Evolutionary conservation across 2,329 filamentous ascomycete species (phyloP).

Genomic region (Talaromyces sp.): DNA sequence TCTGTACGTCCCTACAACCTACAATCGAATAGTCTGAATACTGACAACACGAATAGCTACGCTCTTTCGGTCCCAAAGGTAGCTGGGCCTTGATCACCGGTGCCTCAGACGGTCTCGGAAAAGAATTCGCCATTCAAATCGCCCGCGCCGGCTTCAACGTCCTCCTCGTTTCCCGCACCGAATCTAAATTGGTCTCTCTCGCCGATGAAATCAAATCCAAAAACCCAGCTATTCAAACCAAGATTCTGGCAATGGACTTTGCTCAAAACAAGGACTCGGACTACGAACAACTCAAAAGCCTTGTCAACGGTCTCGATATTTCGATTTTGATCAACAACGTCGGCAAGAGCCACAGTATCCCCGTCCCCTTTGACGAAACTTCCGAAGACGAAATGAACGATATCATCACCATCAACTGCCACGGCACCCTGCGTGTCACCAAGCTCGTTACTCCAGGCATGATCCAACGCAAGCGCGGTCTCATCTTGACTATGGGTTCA

Average conservation of each 20-base stretch:
- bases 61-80: slow-evolving; percentile 84
- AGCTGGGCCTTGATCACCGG: slow-evolving; percentile 94
- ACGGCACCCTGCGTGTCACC: slow-evolving; percentile 83
- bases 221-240: slow-evolving; percentile 66
- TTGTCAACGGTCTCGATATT: slow-evolving; percentile 72
- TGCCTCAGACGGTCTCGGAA: slow-evolving; percentile 93
- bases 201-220: slow-evolving; percentile 69
- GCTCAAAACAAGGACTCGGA: slow-evolving; percentile 73
- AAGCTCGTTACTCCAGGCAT: slow-evolving; percentile 81
- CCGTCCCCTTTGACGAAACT: slow-evolving; percentile 82
- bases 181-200: slow-evolving; percentile 79
- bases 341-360: slow-evolving; percentile 88
- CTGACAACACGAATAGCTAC: slow-evolving; percentile 57
- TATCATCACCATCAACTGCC: slow-evolving; percentile 94
- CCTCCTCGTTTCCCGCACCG: slow-evolving; percentile 90
- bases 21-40: background rate
- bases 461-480: slow-evolving; percentile 75
- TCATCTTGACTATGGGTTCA: slow-evolving; percentile 96
- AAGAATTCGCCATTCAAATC: slow-evolving; percentile 89
- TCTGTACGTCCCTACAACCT: slow-evolving; percentile 35
- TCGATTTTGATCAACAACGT: slow-evolving; percentile 95
- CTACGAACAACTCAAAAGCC: slow-evolving; percentile 68
- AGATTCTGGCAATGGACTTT: slow-evolving; percentile 89
- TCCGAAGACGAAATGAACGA: slow-evolving; percentile 73
- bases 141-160: slow-evolving; percentile 91